A percentile compares a stretch with the other conserved stretches of the same genome.
Conservation (phyloP, 495 filamentous ascomycete species). For the Talaromyces proteolyticus region DNA sequence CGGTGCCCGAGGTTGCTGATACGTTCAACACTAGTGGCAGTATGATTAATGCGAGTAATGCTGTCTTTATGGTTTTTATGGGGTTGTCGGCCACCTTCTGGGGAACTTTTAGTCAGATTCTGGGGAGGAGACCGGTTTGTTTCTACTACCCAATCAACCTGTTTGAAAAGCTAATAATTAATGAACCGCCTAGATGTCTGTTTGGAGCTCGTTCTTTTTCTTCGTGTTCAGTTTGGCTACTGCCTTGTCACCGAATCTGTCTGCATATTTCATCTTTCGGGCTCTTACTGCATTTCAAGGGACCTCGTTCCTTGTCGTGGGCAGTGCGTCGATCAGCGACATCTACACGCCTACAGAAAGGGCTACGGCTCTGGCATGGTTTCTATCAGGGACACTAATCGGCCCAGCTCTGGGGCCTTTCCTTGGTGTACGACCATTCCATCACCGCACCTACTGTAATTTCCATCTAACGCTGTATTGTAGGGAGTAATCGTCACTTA, state of each 20-base stretch:
- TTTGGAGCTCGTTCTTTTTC: constrained; percentile 53
- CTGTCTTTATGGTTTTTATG: constrained; percentile 65
- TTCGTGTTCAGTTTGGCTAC: constrained; percentile 59
- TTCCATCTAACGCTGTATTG: constrained; percentile 4
- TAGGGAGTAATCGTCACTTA: constrained; percentile 65
- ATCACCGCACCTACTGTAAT: not conserved
- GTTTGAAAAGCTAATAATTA: constrained; percentile 8
- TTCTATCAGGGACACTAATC: constrained; percentile 61
- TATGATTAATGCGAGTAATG: constrained; percentile 65
- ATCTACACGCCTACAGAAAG: constrained; percentile 60
- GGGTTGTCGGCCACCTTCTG: constrained; percentile 60
- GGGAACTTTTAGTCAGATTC: constrained; percentile 64
- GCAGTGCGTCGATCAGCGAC: constrained; percentile 59
- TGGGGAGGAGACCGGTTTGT: constrained; percentile 54
- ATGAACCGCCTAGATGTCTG: constrained; percentile 38
- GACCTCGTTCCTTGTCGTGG: constrained; percentile 61
- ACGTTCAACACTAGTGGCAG: constrained; percentile 56
- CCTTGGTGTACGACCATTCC: constrained; percentile 31
- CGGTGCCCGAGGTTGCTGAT: constrained; percentile 59
- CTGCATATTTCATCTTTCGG: constrained; percentile 63
- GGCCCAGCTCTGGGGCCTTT: constrained; percentile 69
- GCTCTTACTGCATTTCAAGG: constrained; percentile 66
- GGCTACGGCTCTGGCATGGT: constrained; percentile 65
- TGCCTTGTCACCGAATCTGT: constrained; percentile 59
- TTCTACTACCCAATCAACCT: not conserved